These are phyloP conservation scores for Exserohilum turcica DNA, from an alignment of 2,329 filamentous ascomycete species.

Conservation along the genomic window DNA sequence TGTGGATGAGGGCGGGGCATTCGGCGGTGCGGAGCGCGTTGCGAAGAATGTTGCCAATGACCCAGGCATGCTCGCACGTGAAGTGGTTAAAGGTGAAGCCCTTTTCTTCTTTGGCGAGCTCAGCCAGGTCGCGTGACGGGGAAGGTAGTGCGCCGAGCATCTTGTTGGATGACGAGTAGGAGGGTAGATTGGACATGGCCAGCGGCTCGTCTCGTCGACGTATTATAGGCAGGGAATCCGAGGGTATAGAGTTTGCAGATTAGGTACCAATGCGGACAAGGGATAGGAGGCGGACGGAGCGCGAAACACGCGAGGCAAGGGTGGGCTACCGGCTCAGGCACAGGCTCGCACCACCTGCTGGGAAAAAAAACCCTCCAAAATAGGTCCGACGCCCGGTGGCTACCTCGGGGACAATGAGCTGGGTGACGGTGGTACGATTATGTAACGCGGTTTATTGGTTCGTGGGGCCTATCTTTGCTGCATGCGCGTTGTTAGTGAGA, in stretches of 20 bases:
- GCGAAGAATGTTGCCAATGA: conserved; percentile 68
- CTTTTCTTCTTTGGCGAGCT: conserved; percentile 50
- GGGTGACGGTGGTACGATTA: no score
- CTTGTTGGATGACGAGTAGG: conserved; percentile 9
- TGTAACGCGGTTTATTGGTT: neutral
- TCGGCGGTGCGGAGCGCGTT: conserved; percentile 63
- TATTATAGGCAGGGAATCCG: conserved; percentile 9
- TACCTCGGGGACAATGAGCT: no score
- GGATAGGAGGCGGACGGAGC: conserved; percentile 11
- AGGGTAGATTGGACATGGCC: neutral
- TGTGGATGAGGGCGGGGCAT: conserved; percentile 66
- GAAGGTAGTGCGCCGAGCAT: conserved; percentile 35
- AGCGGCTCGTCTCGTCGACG: neutral
- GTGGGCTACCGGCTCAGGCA: conserved; percentile 1
- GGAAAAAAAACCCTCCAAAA: no score
- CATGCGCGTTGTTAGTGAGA: no score
- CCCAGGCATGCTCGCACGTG: conserved; percentile 67
- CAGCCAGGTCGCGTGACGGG: conserved; percentile 45
- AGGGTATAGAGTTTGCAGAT: conserved; percentile 8
- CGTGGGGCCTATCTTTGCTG: no score
- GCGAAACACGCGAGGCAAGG: conserved; percentile 4
- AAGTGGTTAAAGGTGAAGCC: conserved; percentile 60
- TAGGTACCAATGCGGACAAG: neutral
- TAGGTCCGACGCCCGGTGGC: no score
- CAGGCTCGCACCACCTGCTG: neutral